phyloP scores from a whole-genome alignment of 345 rosid species.

The Crucihimalaya himalaica region DNA sequence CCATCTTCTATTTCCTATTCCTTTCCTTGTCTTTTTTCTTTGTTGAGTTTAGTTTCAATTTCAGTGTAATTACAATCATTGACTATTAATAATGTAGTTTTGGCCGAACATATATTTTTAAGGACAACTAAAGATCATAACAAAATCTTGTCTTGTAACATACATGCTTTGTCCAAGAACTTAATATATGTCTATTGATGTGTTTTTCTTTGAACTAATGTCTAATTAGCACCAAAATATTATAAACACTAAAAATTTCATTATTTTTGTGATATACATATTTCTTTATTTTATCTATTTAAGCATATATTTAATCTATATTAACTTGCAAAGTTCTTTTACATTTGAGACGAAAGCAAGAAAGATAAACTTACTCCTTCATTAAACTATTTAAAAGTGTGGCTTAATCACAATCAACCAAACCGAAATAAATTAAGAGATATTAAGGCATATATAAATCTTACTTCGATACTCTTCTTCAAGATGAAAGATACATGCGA shows the following conservation, averaged over 20 bases:
- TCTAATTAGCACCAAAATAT: neutral
- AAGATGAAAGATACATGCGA: neutral
- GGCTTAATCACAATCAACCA: neutral
- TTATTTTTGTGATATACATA: neutral
- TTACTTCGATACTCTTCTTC: neutral
- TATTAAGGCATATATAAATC: too few species aligned
- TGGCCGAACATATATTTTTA: conserved; percentile 7
- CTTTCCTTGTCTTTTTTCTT: neutral
- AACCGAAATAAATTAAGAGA: too few species aligned
- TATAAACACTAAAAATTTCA: too few species aligned
- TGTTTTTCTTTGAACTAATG: neutral
- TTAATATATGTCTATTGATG: neutral
- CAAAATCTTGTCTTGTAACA: conserved; percentile 33
- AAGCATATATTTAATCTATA: neutral
- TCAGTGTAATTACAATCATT: conserved; percentile 39
- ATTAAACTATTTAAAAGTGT: too few species aligned
- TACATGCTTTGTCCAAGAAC: conserved; percentile 24
- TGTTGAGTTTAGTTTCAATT: conserved; percentile 19
- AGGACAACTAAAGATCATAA: conserved; percentile 28
- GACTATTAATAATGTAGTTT: conserved; percentile 37
- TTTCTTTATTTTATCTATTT: neutral
- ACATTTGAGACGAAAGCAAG: too few species aligned
- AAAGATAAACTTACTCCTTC: too few species aligned
- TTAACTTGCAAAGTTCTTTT: too few species aligned
- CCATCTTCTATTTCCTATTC: conserved; percentile 30